Base-by-base conservation (phyloP, 148 eudicot species). In the Amaranthus palmeri region DNA sequence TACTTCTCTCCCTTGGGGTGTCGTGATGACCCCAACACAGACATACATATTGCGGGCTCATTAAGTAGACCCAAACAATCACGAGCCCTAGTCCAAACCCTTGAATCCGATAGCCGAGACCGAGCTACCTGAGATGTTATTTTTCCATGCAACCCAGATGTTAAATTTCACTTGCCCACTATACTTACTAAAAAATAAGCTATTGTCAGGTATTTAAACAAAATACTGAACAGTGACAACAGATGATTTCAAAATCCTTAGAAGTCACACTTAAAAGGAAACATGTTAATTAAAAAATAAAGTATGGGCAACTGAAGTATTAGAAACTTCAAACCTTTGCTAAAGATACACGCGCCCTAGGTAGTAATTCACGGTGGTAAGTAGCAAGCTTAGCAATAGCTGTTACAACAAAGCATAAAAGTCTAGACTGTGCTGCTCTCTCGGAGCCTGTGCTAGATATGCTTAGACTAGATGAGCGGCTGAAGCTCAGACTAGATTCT, bases 371-470 rank as follows among this genome's bases (percentile, higher is more conserved):
- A 70, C 88, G 90, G 79, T 92, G 99, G 77, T 80, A 86, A 44
- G 99, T 92, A 68, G 99, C 99, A 69, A 96, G 92, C 76, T 96
- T 92, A 41, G 97, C 97, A 69, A 96, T 92, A 45, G 99, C 97
- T 46, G 93, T 96, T 78, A 96, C 91, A 72, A 96, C 99, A 83
- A 92, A 96, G 83, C 97, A 92, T 51, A 96, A 78, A 71, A 96
- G 93, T 82, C 99, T 87, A 4, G 96, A 88, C 68, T 96, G 96
- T 25, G 86, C 88, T 67, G 89, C 78, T 76, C 79, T 90, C 79
- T 84, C 85, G 62, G 76, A 83, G 71, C 82, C 81, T 54, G 83
- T 56, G 65, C 83, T 74, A 65, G 82, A 79, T 47, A 85, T 76
- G 74, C 84, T 80, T 76, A 78, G 58, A 74, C 83, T 72, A 54